Evolutionary conservation across 768 basidiomycete genomes (phyloP).

Genomic region (Chiua virens): DNA sequence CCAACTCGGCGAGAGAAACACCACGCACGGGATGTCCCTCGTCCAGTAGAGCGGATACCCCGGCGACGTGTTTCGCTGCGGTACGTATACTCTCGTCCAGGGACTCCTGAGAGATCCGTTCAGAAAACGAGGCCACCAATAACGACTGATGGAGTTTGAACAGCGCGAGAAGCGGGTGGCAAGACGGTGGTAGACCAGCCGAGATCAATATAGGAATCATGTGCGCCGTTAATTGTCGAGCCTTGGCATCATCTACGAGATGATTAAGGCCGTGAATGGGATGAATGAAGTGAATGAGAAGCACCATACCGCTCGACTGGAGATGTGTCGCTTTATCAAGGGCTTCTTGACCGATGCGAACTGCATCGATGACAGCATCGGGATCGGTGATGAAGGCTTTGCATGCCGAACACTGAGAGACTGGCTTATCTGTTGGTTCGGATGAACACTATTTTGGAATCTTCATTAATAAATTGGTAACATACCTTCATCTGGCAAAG

Average conservation of each 20-base stretch:
- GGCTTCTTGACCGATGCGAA: slow-evolving; percentile 71
- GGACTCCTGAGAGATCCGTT: slow-evolving; percentile 42
- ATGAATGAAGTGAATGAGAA: not conserved
- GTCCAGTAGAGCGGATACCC: slow-evolving; percentile 51
- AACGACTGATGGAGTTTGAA: slow-evolving; percentile 70
- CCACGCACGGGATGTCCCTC: slow-evolving; percentile 77
- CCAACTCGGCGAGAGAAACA: slow-evolving; percentile 74
- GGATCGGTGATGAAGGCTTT: slow-evolving; percentile 46
- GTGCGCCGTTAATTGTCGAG: slow-evolving; percentile 59
- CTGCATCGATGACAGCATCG: slow-evolving; percentile 58
- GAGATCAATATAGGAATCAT: slow-evolving; percentile 64
- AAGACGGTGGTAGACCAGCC: slow-evolving; percentile 58
- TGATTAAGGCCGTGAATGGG: not conserved
- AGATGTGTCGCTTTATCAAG: slow-evolving; percentile 67
- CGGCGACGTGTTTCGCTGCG: slow-evolving; percentile 53
- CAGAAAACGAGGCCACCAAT: slow-evolving; percentile 52
- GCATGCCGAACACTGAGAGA: slow-evolving; percentile 57
- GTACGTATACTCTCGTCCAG: slow-evolving; percentile 66
- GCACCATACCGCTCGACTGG: slow-evolving; percentile 54
- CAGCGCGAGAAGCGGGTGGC: slow-evolving; percentile 78
- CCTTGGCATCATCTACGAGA: slow-evolving; percentile 53
- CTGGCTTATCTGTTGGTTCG: slow-evolving; percentile 41
- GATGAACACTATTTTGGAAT: not conserved
- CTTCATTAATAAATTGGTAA: not conserved
- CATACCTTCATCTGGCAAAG: slow-evolving; percentile 60